Evolutionary conservation across 495 filamentous ascomycete genomes (phyloP), one percentile per base, ranked within the genome.

Genomic region (Penicillium paxilli): DNA sequence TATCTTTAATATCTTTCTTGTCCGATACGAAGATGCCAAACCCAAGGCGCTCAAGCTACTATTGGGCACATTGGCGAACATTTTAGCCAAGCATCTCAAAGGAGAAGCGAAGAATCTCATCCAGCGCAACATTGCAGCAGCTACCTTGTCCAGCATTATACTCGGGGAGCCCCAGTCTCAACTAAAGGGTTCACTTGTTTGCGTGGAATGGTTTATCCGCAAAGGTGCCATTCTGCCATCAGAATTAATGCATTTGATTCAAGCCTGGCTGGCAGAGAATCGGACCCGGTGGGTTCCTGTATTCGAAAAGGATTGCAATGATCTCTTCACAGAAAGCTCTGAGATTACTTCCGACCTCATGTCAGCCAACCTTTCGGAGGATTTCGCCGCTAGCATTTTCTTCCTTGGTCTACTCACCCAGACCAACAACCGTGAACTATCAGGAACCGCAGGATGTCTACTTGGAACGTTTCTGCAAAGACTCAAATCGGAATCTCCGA

Each of bases 31-130:
- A 57, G 82, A 84, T 57, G 81, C 87, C 30, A 87, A 87, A 52
- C 80, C 86, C 22, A 87, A 91, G 47, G 85, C 89, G 24, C 80
- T 92, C 79, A 85, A 85, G 63, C 86, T 90, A 56, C 75, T 92
- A 0, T 67, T 95, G 41, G 74, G 82, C 57, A 77, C 83, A 38
- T 65, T 89, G 47, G 75, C 74, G 28, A 67, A 72, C 17, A 75
- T 84, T 7, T 61, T 86, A 35, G 69, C 62, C 14, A 81, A 70
- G 30, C 80, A 82, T 49, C 77, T 80, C 8, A 51, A 65, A 66
- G 46, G 59, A 62, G 14, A 58, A 61, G 37, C 69, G 48, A 58
- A 47, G 41, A 11, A 16, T 19, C 17, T 49, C 11, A 63, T 74
- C 12, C 50, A 64, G 28, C 52, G 49, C 10, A 58, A 55, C 16